Conservation (phyloP, 768 basidiomycete genomes). For the Rickenella mellea region DNA sequence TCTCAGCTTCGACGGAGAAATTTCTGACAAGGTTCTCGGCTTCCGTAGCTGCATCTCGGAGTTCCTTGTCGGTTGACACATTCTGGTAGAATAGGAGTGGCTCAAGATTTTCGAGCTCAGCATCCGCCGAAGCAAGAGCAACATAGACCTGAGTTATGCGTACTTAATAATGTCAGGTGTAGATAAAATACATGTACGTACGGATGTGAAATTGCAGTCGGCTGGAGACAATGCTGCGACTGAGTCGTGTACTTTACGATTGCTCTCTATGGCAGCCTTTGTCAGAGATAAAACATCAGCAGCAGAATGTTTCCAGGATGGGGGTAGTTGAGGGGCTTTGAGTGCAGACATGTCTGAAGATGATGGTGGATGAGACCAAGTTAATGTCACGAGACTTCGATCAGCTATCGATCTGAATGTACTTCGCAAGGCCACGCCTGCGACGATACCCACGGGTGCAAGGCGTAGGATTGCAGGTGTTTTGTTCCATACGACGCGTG, state of each 20-base stretch:
- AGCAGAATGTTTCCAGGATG: conserved; percentile 55
- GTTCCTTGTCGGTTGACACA: conserved; percentile 60
- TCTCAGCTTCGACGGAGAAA: conserved; percentile 65
- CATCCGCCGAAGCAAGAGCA: conserved; percentile 52
- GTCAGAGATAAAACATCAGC: conserved; percentile 50
- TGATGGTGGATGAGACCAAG: background rate
- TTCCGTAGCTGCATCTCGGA: conserved; percentile 75
- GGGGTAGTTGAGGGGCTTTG: conserved; percentile 56
- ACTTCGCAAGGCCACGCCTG: too few species aligned
- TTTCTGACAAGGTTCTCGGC: conserved; percentile 65
- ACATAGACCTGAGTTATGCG: conserved; percentile 56
- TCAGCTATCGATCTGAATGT: too few species aligned
- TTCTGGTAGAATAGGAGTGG: conserved; percentile 76
- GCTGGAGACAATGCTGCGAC: conserved; percentile 48
- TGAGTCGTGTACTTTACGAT: conserved; percentile 46
- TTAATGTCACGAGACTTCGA: too few species aligned
- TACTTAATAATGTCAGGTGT: background rate
- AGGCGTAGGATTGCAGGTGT: too few species aligned
- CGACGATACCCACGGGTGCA: too few species aligned
- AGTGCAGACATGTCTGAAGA: conserved; percentile 32
- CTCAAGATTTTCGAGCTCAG: conserved; percentile 42
- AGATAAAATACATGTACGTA: conserved; percentile 23
- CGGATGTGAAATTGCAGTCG: conserved; percentile 58
- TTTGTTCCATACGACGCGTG: too few species aligned
- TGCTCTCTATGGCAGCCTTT: conserved; percentile 47